Percentiles rank a stretch among this genome's conserved stretches.
phyloP scores from a whole-genome alignment of 805 yeast species.

The Yarrowia alimentaria region DNA sequence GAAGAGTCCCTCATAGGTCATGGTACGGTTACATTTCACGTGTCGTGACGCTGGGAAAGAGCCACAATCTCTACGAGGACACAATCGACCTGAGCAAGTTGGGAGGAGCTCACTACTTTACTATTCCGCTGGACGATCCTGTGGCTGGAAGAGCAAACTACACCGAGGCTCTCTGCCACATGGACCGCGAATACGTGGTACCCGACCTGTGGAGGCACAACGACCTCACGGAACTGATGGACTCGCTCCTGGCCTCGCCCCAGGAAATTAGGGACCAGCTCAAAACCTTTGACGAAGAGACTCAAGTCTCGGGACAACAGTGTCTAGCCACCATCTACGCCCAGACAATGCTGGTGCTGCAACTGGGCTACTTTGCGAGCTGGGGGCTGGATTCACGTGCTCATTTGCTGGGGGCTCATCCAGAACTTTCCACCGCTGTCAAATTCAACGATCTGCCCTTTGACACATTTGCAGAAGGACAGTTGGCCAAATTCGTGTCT shows the following conservation, averaged over 20 bases:
- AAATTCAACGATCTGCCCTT: too few species aligned
- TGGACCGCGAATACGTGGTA: not conserved
- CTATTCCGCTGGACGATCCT: not conserved
- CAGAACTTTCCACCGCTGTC: too few species aligned
- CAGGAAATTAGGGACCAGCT: too few species aligned
- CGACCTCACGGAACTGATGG: not conserved
- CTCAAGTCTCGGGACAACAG: constrained; percentile 3
- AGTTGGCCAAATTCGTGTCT: not conserved
- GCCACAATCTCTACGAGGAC: constrained; percentile 6
- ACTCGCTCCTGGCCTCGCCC: not conserved
- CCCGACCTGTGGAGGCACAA: not conserved
- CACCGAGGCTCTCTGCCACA: constrained; percentile 12
- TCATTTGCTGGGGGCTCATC: too few species aligned
- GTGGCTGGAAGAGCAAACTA: constrained; percentile 19
- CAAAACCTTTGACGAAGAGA: too few species aligned
- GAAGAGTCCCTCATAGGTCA: constrained; percentile 4
- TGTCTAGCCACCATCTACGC: not conserved
- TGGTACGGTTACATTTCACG: constrained; percentile 7
- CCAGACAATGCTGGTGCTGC: constrained; percentile 6
- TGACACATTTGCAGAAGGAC: too few species aligned
- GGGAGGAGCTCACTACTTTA: constrained; percentile 13
- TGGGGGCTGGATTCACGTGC: constrained; percentile 14
- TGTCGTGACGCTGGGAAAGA: not conserved
- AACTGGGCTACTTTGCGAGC: constrained; percentile 8
- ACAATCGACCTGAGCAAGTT: not conserved